phyloP scores from a whole-genome alignment of 2,329 filamentous ascomycete genomes.

The Neodidymelliopsis sp. region DNA sequence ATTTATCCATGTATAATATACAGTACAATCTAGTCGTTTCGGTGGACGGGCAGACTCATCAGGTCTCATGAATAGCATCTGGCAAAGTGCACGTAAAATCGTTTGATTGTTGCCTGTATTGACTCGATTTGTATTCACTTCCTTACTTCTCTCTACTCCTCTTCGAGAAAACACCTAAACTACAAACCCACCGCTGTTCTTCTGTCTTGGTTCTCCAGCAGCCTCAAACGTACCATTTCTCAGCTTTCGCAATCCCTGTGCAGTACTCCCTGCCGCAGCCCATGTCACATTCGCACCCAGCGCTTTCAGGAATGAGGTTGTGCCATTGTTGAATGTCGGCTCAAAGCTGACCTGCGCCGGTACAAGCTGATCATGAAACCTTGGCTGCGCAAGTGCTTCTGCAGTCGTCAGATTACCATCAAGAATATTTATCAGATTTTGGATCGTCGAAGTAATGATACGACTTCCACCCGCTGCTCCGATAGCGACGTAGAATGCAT shows the following conservation, averaged over 20 bases:
- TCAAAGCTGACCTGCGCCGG: slow-evolving; percentile 76
- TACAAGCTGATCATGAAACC: slow-evolving; percentile 83
- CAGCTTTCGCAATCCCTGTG: slow-evolving; percentile 71
- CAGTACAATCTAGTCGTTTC: too few relatives aligned
- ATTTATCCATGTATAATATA: too few relatives aligned
- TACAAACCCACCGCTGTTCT: slow-evolving; percentile 71
- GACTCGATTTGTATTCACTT: too few relatives aligned
- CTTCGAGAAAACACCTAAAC: slow-evolving; percentile 50
- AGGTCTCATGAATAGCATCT: too few relatives aligned
- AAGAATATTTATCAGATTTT: slow-evolving; percentile 75
- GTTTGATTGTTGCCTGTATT: too few relatives aligned
- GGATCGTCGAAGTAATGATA: slow-evolving; percentile 82
- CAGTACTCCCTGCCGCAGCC: slow-evolving; percentile 71
- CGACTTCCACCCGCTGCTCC: slow-evolving; percentile 82
- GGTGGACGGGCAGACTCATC: too few relatives aligned
- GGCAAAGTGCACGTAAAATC: too few relatives aligned
- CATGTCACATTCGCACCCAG: slow-evolving; percentile 77
- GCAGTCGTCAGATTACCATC: slow-evolving; percentile 68
- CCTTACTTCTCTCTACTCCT: too few relatives aligned
- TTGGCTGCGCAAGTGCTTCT: slow-evolving; percentile 69
- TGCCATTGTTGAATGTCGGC: slow-evolving; percentile 69
- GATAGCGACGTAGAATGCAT: slow-evolving; percentile 68
- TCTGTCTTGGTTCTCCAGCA: slow-evolving; percentile 77
- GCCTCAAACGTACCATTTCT: slow-evolving; percentile 77
- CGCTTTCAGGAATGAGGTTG: slow-evolving; percentile 67